Conservation (phyloP, 2,329 filamentous ascomycete genomes). For the Magnaporthales sp. region DNA sequence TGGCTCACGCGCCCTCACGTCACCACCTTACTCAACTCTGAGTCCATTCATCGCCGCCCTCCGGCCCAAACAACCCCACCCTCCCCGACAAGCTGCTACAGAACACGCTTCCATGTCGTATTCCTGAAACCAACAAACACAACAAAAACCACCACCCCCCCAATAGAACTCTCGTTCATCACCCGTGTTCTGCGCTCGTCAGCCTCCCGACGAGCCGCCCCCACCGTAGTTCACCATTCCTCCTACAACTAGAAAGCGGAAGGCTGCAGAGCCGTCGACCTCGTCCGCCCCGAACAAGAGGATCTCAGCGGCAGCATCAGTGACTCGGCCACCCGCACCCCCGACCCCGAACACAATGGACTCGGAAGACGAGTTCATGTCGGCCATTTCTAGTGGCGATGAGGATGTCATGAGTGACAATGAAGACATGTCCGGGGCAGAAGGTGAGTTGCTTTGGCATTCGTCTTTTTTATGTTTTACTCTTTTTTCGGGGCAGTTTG, state of each 20-base stretch:
- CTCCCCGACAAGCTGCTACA: not conserved
- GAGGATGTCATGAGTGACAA: constrained; percentile 72
- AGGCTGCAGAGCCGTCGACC: constrained; percentile 57
- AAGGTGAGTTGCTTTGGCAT: constrained; percentile 28
- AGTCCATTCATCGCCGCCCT: not conserved
- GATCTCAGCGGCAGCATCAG: constrained; percentile 37
- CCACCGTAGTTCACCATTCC: constrained; percentile 37
- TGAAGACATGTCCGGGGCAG: constrained; percentile 44
- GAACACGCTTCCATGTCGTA: not conserved
- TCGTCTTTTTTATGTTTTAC: not conserved
- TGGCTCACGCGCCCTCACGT: constrained; percentile 1
- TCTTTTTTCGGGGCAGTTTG: constrained; percentile 1
- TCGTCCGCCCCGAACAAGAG: constrained; percentile 42
- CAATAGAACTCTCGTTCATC: not conserved
- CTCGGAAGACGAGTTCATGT: constrained; percentile 92
- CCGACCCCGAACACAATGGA: constrained; percentile 68
- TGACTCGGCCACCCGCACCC: constrained; percentile 32
- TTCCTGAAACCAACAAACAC: not conserved
- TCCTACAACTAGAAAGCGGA: constrained; percentile 50
- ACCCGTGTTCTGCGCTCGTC: constrained; percentile 12
- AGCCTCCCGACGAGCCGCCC: constrained; percentile 13
- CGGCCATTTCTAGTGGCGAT: constrained; percentile 63
- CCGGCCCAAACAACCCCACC: not conserved
- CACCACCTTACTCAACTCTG: not conserved
- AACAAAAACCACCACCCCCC: not conserved